phyloP scores from a whole-genome alignment of 306 rosid species.

The Dryas alaskensis region DNA sequence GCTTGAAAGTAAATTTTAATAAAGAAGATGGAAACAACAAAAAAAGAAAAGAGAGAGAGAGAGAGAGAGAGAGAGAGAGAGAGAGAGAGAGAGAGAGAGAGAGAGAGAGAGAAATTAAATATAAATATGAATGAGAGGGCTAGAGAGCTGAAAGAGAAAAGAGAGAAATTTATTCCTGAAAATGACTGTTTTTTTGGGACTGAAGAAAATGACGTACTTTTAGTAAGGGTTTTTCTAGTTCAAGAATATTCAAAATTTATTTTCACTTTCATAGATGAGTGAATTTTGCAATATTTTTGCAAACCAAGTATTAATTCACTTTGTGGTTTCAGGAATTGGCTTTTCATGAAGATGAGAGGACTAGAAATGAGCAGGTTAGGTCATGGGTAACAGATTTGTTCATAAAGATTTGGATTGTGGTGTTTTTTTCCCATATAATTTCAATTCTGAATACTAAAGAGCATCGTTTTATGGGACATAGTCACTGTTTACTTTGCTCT shows the following conservation, averaged over 20 bases:
- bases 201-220: background rate
- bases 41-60: background rate
- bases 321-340: conserved; percentile 66
- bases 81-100: background rate
- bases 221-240: background rate
- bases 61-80: background rate
- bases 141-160: background rate
- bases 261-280: background rate
- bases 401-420: background rate
- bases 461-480: no score
- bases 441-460: background rate
- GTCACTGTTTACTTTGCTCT: background rate
- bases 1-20: background rate
- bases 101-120: background rate
- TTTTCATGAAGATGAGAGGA: conserved; percentile 91
- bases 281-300: conserved; percentile 7
- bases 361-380: conserved; percentile 84
- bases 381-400: conserved; percentile 6
- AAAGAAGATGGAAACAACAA: background rate
- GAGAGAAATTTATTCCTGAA: background rate
- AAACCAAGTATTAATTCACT: conserved; percentile 24
- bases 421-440: background rate
- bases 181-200: background rate
- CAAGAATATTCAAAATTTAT: background rate
- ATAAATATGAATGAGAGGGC: background rate